Conservation (phyloP, 305 asterid genomes). For the Ilex paraguariensis region DNA sequence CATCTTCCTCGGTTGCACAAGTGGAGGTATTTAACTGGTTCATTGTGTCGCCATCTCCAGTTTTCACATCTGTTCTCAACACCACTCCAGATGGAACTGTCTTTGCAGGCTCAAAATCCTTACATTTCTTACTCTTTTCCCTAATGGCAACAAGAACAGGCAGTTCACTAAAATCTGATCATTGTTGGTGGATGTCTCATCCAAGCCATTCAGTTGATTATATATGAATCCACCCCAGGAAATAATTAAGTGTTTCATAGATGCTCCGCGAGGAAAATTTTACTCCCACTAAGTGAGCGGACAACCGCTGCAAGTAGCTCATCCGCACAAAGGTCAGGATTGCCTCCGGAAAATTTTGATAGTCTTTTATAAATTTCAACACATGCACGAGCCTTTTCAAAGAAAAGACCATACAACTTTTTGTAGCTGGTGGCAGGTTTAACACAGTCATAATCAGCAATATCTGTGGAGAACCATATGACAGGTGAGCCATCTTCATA, state of each 20-base stretch:
- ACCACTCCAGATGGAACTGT: slow-evolving; percentile 35
- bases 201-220: slow-evolving; percentile 79
- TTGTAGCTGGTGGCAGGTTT: slow-evolving; percentile 77
- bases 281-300: slow-evolving; percentile 70
- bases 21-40: slow-evolving; percentile 22
- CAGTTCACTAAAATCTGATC: slow-evolving; percentile 55
- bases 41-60: slow-evolving; percentile 27
- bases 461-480: slow-evolving; percentile 77
- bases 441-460: slow-evolving; percentile 83
- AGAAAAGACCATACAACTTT: slow-evolving; percentile 69
- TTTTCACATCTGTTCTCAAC: slow-evolving; percentile 48
- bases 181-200: slow-evolving; percentile 62
- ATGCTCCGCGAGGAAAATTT: slow-evolving; percentile 64
- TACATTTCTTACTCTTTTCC: slow-evolving; percentile 48
- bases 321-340: slow-evolving; percentile 57
- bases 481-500: slow-evolving; percentile 88
- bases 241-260: slow-evolving; percentile 70
- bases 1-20: slow-evolving; percentile 55
- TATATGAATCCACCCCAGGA: slow-evolving; percentile 86
- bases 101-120: slow-evolving; percentile 29
- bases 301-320: slow-evolving; percentile 91
- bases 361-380: slow-evolving; percentile 75
- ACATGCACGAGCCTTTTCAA: slow-evolving; percentile 78
- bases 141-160: slow-evolving; percentile 61
- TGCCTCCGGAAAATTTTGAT: slow-evolving; percentile 63